Evolutionary conservation across 2,329 filamentous ascomycete species (phyloP), one percentile per base, ranked within the genome.

Genomic region (Teratosphaeria gauchensis): DNA sequence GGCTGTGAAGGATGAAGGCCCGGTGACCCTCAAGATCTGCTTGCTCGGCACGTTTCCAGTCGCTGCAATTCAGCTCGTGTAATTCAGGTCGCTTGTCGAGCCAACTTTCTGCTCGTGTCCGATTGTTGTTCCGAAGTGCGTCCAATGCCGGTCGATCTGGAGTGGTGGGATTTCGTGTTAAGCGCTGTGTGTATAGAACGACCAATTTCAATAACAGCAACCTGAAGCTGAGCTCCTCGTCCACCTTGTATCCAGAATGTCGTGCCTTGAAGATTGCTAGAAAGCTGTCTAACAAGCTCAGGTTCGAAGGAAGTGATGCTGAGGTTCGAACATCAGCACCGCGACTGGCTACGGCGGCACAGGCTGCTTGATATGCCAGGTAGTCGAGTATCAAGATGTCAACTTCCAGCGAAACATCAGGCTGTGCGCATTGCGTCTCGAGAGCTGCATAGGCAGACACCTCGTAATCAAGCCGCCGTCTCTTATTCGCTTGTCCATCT

Each of bases 321-420:
- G 52, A 16, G 6, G 35, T 56, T 32, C 32, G 38, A 38, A 21
- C 31, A 19, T 55, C 30, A 21, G 61, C 54, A n/a, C 35, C 57
- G 42, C 55, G 60, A 32, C 54, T 62, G 21, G 72, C 68, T 35
- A 82, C 67, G 4, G 79, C 69, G 46, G 71, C 67, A 21, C 74
- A 68, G 51, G 75, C 77, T 7, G 78, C 74, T 53, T 77, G 74
- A 71, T 76, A 78, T 48, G 78, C 65, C 3, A 83, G 68, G 63
- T 82, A 84, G 65, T 84, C 82, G n/a, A 83, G 71, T 51, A 83
- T 82, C 67, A 82, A 76, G 38, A 77, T 66, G 62, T 84, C 78
- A 14, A 82, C 77, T 19, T 82, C 78, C 24, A 75, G 66, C 48
- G 76, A 74, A 4, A 66, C 16, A 24, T 71, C 68, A 3, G 68